phyloP scores from a whole-genome alignment of 1,284 basidiomycete species.

The Singerocomus rubriflavus region DNA sequence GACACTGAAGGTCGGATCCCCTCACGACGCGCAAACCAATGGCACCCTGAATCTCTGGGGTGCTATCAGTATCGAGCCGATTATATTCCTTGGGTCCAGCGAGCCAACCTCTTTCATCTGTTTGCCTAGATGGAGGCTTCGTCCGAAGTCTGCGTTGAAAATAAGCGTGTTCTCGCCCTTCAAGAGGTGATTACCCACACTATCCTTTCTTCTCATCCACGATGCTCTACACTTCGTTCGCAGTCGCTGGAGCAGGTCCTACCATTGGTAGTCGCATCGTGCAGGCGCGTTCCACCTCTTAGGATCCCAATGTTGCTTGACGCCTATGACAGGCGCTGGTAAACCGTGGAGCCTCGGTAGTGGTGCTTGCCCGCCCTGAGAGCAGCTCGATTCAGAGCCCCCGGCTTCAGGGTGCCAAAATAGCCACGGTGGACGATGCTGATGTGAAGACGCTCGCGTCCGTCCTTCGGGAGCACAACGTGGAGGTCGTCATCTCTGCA shows the following conservation, averaged over 20 bases:
- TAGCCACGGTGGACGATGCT: constrained; percentile 33
- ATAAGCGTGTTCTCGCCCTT: constrained; percentile 7
- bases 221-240: constrained; percentile 33
- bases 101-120: background rate
- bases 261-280: constrained; percentile 32
- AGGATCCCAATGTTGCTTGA: background rate
- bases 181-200: constrained; percentile 6
- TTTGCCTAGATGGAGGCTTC: background rate
- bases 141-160: constrained; percentile 1
- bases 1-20: background rate
- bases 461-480: constrained; percentile 32
- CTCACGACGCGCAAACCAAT: no score
- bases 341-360: constrained; percentile 19
- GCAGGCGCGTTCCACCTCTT: constrained; percentile 12
- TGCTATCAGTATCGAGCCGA: background rate
- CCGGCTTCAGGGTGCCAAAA: constrained; percentile 28
- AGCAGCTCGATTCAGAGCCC: constrained; percentile 22
- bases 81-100: background rate
- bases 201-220: background rate
- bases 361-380: constrained; percentile 23
- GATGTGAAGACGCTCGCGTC: constrained; percentile 28
- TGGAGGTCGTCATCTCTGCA: constrained; percentile 37
- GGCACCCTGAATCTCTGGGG: no score
- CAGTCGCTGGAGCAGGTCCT: constrained; percentile 30
- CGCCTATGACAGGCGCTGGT: constrained; percentile 19